Base-by-base conservation (phyloP, 2,329 filamentous ascomycete genomes). In the Juglanconis sp. region DNA sequence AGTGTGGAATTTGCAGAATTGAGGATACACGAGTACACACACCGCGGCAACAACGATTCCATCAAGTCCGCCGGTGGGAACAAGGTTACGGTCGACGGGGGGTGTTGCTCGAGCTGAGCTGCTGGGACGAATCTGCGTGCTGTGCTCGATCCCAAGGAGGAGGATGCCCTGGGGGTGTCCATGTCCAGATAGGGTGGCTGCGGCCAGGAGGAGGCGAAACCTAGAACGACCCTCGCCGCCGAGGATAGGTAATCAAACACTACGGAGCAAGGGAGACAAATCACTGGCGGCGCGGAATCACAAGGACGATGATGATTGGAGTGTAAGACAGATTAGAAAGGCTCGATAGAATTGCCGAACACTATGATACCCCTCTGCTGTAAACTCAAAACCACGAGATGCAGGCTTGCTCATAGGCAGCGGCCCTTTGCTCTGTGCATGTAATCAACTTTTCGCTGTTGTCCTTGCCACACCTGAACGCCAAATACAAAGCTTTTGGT, bases 11-110 rank as follows among this genome's bases (percentile, higher is more conserved):
- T 5, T 6, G 38, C 67, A 97, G 92, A 89, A 71, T 77, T 98
- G 60, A 84, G 88, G 55, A 97, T 99, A 75, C 95, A 98, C 73
- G 84, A 96, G 63, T 79, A 96, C 65, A 99, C 89, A 35, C 94
- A 99, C 74, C 83, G 91, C 65, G 92, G 95, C 57, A 90, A 98
- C 76, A 99, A 99, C 71, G 92, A 97, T 68, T 91, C 88, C 38
- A 86, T 97, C 69, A 96, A 93, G 75, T 79, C 86, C 55, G 81
- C 82, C 2, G 40, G 53, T 13, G 79, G 76, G 62, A 72, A 68
- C 57, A 71, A 65, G 9, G 57, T 70, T 62, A 75, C 66, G 53
- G 66, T 71, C 10, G 71, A 69, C 50, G 68, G 67, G n/a, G 61
- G 58, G 11, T 63, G 61, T 15, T 63, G 58, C 32, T 61, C 58